Base-by-base conservation (phyloP, 2,329 filamentous ascomycete species). In the Colletotrichum lini region DNA sequence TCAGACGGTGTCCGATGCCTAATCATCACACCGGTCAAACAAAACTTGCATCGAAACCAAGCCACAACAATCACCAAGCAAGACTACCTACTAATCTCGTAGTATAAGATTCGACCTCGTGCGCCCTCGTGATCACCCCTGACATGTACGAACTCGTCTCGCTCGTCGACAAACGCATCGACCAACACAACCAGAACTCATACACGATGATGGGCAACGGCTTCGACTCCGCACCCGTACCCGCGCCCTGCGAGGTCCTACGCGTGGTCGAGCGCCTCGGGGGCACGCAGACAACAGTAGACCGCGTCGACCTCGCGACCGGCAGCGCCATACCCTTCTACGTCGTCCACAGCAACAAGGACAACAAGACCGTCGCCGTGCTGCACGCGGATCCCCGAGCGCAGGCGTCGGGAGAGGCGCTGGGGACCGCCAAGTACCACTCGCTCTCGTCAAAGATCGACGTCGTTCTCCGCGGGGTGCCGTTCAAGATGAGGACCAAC, bases 191-290 rank as follows among this genome's bases (percentile, higher is more conserved):
- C 15, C 47, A 42, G n/a, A 42, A 52, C 50, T 42, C 45, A 23
- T 38, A 52, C 47, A 52, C 18, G 8, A 62, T 52, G 47, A 21
- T 38, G 42, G 30, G 26, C 57, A 47, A 12, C 57, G 9, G 42
- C 57, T 47, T 44, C 23, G 30, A 59, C 57, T 26, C 58, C 6
- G 44, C 58, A 16, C 58, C 58, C 7, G 16, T 12, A 26, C 13
- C 26, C 58, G 18, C n/a, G 30, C 67, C 54, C 12, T 69, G 60
- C 61, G 54, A 69, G 15, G 45, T 69, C 18, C 54, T 70, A 2
- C 67, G 62, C 12, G 23, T 50, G n/a, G n/a, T 40, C 12, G 47
- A 69, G 23, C 67, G 82, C 74, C 58, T 75, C 23, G 47, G 35
- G 26, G 63, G 63, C 44, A 53, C 67, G 12, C 67, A 71, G 40